Percentiles rank a stretch among this genome's conserved stretches.
phyloP scores from a whole-genome alignment of 2,329 filamentous ascomycete species.

The Pseudogymnoascus sp. region DNA sequence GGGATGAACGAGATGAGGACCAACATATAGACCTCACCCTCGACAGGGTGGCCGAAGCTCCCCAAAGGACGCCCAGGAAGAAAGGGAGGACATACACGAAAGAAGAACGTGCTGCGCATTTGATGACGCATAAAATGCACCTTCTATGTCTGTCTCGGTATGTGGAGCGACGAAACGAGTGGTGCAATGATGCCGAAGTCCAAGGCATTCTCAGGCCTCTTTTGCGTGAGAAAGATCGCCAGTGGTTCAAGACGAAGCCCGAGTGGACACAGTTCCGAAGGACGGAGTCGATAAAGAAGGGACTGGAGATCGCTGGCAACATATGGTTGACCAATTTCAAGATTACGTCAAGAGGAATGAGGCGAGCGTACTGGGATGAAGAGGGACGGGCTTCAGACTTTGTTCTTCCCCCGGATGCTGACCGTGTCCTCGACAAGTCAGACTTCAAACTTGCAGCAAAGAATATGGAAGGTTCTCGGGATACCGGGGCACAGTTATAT shows the following conservation, averaged over 20 bases:
- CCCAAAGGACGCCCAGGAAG: conserved; percentile 13
- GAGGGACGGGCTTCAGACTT: conserved; percentile 27
- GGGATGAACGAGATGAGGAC: conserved; percentile 20
- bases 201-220: conserved; percentile 59
- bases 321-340: conserved; percentile 63
- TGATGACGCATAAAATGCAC: conserved; percentile 81
- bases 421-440: conserved; percentile 57
- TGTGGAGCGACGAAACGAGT: conserved; percentile 67
- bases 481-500: conserved; percentile 83
- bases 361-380: conserved; percentile 68
- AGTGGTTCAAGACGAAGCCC: conserved; percentile 59
- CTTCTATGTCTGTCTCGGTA: conserved; percentile 76
- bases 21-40: conserved; percentile 29
- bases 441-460: conserved; percentile 66
- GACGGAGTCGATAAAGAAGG: conserved; percentile 69
- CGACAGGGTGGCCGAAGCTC: conserved; percentile 20
- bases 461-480: conserved; percentile 69
- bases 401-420: conserved; percentile 51
- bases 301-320: conserved; percentile 59
- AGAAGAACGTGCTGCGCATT: conserved; percentile 46
- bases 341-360: conserved; percentile 62
- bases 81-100: conserved; percentile 40
- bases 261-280: conserved; percentile 65
- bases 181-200: conserved; percentile 72
- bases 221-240: conserved; percentile 56